phyloP scores from a whole-genome alignment of 2,329 filamentous ascomycete genomes.

The Madurella fahalii region DNA sequence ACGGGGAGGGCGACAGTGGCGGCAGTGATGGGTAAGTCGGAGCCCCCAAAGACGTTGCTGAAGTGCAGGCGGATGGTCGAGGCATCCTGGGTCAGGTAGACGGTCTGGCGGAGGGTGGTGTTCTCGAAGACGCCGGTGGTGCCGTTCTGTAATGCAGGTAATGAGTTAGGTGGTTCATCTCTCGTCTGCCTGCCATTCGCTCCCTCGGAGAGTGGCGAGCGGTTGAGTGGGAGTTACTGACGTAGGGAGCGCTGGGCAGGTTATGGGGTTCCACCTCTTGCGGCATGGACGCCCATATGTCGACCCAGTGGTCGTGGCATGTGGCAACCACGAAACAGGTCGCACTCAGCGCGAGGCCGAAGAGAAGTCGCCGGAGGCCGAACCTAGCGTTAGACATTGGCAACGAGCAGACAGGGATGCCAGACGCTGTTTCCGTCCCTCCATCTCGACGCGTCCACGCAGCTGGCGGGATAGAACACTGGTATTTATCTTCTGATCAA shows the following conservation, averaged over 20 bases:
- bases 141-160: slow-evolving; percentile 42
- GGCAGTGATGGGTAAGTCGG: slow-evolving; percentile 53
- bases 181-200: neutral
- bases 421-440: neutral
- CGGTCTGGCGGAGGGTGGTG: slow-evolving; percentile 58
- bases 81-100: slow-evolving; percentile 51
- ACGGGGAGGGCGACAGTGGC: slow-evolving; percentile 52
- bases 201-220: neutral
- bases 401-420: neutral
- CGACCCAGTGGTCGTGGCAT: slow-evolving; percentile 50
- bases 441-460: neutral
- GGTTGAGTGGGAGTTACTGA: slow-evolving; percentile 27
- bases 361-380: slow-evolving; percentile 11
- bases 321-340: slow-evolving; percentile 12
- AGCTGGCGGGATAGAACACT: neutral
- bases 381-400: slow-evolving; percentile 11
- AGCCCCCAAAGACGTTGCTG: slow-evolving; percentile 58
- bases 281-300: slow-evolving; percentile 60
- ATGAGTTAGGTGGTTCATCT: neutral
- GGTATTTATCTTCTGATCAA: slow-evolving; percentile 9
- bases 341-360: slow-evolving; percentile 18
- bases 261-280: slow-evolving; percentile 58
- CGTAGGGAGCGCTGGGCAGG: slow-evolving; percentile 54
- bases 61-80: slow-evolving; percentile 54
- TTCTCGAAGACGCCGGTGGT: slow-evolving; percentile 51